A percentile compares a stretch with the other conserved stretches of the same genome.
Conservation (phyloP, 2,329 filamentous ascomycete genomes). For the Didymella sp. region DNA sequence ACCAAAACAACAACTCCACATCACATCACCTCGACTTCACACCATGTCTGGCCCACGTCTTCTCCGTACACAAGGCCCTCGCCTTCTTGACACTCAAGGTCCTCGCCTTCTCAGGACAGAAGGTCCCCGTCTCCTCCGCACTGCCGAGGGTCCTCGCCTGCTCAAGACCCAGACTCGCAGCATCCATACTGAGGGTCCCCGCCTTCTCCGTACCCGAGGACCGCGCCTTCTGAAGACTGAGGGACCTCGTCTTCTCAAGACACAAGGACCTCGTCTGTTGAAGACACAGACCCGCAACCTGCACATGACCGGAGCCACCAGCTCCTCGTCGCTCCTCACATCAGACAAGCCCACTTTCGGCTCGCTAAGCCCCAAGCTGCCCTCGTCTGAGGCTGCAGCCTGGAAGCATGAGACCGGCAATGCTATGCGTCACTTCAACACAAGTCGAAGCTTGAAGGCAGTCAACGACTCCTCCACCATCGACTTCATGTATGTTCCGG, state of each 20-base stretch:
- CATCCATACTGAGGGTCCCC: slow-evolving; percentile 16
- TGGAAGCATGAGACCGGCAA: slow-evolving; percentile 38
- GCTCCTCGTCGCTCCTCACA: slow-evolving; percentile 59
- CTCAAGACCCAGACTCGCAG: slow-evolving; percentile 19
- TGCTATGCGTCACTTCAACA: slow-evolving; percentile 65
- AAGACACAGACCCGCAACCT: slow-evolving; percentile 55
- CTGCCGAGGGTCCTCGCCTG: slow-evolving; percentile 18
- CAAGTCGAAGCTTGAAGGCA: slow-evolving; percentile 63
- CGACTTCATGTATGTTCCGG: slow-evolving; percentile 68
- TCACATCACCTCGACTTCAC: neutral
- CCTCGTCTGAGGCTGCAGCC: slow-evolving; percentile 56
- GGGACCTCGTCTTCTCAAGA: slow-evolving; percentile 17
- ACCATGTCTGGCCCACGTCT: slow-evolving; percentile 20
- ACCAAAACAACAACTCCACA: neutral
- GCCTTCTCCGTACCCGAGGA: slow-evolving; percentile 18
- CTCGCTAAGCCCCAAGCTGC: slow-evolving; percentile 57
- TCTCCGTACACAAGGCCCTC: slow-evolving; percentile 19
- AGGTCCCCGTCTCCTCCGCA: slow-evolving; percentile 16
- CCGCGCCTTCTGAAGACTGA: slow-evolving; percentile 17
- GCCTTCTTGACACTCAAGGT: slow-evolving; percentile 15
- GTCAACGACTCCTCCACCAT: slow-evolving; percentile 66
- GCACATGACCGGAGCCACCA: slow-evolving; percentile 67
- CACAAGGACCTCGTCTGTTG: slow-evolving; percentile 15
- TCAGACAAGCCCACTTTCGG: slow-evolving; percentile 58
- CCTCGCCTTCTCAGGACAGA: slow-evolving; percentile 14